Conservation (phyloP, 306 rosid species). For the Casuarina glauca region DNA sequence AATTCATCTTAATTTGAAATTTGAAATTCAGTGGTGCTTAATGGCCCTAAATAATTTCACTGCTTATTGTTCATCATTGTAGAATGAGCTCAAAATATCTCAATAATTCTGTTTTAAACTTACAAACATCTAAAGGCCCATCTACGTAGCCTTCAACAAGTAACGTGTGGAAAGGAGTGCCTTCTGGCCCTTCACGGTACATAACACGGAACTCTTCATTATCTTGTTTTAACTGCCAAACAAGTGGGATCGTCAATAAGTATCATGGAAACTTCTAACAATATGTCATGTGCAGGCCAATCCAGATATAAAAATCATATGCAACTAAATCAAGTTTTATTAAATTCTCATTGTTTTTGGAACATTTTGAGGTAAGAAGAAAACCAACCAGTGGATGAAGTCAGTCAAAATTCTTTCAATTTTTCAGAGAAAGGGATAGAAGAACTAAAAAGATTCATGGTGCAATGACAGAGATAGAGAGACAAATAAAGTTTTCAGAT, state of each 20-base stretch:
- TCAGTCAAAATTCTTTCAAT: neutral
- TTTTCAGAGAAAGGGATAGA: slow-evolving; percentile 1
- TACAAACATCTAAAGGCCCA: slow-evolving; percentile 83
- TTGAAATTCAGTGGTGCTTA: neutral
- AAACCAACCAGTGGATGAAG: slow-evolving; percentile 3
- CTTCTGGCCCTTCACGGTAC: slow-evolving; percentile 88
- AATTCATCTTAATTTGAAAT: slow-evolving; percentile 1
- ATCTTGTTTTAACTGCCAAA: slow-evolving; percentile 86
- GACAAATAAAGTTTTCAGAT: no score
- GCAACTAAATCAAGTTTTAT: slow-evolving; percentile 15
- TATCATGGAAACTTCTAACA: slow-evolving; percentile 5
- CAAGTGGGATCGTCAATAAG: slow-evolving; percentile 20
- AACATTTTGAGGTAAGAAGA: slow-evolving; percentile 7
- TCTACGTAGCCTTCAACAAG: slow-evolving; percentile 92
- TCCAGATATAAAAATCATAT: slow-evolving; percentile 18
- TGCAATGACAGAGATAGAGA: neutral
- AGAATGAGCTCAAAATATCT: slow-evolving; percentile 9
- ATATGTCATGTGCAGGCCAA: slow-evolving; percentile 6
- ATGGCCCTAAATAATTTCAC: slow-evolving; percentile 5
- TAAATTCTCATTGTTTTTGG: slow-evolving; percentile 13
- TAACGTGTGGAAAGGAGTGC: slow-evolving; percentile 84
- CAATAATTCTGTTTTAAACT: slow-evolving; percentile 38
- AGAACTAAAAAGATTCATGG: slow-evolving; percentile 6
- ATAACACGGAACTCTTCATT: slow-evolving; percentile 87
- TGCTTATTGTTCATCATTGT: neutral